phyloP scores from a whole-genome alignment of 2,329 filamentous ascomycete species.

The Metarhizium album region DNA sequence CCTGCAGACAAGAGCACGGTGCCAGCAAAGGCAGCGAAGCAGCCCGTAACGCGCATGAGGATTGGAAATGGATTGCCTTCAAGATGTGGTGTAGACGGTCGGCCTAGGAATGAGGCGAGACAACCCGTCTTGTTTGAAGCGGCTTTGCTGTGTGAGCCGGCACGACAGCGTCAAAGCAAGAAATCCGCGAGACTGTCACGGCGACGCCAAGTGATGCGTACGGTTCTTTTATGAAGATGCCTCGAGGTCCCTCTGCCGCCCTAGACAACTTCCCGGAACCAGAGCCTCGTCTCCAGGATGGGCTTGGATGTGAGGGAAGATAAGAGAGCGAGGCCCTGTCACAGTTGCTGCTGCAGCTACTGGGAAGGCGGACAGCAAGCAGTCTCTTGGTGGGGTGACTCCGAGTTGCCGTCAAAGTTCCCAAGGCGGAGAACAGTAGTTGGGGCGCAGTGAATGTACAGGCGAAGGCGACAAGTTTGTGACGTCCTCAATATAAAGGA shows the following conservation, averaged over 20 bases:
- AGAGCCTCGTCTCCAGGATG: background rate
- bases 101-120: background rate
- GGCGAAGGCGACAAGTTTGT: background rate
- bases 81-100: background rate
- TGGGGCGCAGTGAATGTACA: background rate
- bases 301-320: background rate
- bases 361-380: too few species aligned
- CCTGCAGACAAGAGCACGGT: conserved; percentile 18
- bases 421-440: background rate
- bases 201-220: background rate
- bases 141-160: conserved; percentile 10
- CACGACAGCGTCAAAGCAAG: conserved; percentile 7
- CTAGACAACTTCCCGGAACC: background rate
- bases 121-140: background rate
- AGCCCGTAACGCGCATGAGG: conserved; percentile 13
- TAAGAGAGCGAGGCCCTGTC: background rate
- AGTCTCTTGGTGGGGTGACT: background rate
- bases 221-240: background rate
- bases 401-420: background rate
- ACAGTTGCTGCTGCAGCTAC: too few species aligned
- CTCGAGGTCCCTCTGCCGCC: too few species aligned
- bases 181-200: background rate
- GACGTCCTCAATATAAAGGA: conserved; percentile 1
- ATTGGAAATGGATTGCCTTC: too few species aligned
- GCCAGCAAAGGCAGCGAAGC: conserved; percentile 16